phyloP scores from a whole-genome alignment of 768 basidiomycete species.

The Sarcomyxa edulis region DNA sequence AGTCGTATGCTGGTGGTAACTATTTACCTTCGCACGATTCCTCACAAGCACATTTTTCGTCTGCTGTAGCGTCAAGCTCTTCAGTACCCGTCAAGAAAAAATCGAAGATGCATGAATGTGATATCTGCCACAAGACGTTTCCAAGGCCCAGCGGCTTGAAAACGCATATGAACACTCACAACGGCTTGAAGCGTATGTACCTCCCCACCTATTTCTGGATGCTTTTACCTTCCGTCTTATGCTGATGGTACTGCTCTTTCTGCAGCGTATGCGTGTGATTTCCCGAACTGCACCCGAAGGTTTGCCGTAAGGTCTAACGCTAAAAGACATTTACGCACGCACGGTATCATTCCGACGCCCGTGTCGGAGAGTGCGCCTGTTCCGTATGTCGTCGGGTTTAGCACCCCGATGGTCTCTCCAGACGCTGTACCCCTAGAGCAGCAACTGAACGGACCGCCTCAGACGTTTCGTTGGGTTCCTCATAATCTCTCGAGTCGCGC shows the following conservation, averaged over 20 bases:
- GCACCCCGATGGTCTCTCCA: conserved; percentile 26
- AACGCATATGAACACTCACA: conserved; percentile 58
- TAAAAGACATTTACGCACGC: conserved; percentile 73
- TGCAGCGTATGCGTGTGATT: conserved; percentile 48
- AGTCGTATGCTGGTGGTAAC: too few relatives aligned
- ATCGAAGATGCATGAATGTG: conserved; percentile 51
- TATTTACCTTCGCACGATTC: neutral
- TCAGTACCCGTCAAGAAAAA: too few relatives aligned
- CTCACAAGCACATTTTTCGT: neutral
- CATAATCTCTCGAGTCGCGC: conserved; percentile 26
- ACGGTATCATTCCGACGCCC: conserved; percentile 40
- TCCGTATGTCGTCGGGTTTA: conserved; percentile 34
- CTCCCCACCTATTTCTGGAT: neutral
- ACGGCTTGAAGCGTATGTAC: conserved; percentile 43
- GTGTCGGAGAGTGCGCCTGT: conserved; percentile 4
- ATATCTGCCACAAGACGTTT: conserved; percentile 45
- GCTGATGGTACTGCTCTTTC: neutral
- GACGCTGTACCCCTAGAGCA: conserved; percentile 6
- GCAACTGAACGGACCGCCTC: conserved; percentile 14
- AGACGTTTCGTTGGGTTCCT: conserved; percentile 38
- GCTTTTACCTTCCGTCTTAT: neutral
- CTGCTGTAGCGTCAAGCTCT: too few relatives aligned
- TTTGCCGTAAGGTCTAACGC: conserved; percentile 82
- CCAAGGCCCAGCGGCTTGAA: conserved; percentile 52
- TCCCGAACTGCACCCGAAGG: conserved; percentile 54